phyloP scores from a whole-genome alignment of 345 rosid species.

The Eucalyptus microcorys region DNA sequence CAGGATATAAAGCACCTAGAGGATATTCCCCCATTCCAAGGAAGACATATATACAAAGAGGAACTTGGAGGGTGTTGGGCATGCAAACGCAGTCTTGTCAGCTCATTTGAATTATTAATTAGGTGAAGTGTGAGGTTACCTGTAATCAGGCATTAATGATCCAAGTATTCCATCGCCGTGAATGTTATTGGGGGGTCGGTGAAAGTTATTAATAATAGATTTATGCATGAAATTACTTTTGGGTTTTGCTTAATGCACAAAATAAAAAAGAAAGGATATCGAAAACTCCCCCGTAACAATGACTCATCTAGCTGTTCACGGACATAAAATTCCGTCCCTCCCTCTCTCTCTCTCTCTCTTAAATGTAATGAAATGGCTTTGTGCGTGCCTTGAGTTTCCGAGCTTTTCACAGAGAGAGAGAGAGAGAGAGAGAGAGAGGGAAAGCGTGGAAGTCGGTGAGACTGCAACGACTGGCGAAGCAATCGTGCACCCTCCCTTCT shows the following conservation, averaged over 20 bases:
- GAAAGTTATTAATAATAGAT: background rate
- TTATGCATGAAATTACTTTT: background rate
- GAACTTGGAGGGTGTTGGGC: rapidly evolving
- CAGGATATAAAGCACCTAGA: no score
- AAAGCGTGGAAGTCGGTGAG: background rate
- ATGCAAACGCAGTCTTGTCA: no score
- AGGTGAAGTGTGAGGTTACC: rapidly evolving
- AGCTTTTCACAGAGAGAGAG: background rate
- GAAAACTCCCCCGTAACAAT: no score
- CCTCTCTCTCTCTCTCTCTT: background rate
- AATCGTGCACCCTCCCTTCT: background rate
- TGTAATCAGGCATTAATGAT: no score
- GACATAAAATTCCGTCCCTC: background rate
- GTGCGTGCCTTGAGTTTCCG: background rate
- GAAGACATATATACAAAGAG: no score
- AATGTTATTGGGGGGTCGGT: background rate
- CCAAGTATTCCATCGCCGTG: rapidly evolving
- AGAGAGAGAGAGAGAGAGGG: background rate
- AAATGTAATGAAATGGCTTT: background rate
- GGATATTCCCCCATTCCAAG: no score
- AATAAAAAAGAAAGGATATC: background rate
- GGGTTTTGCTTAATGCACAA: background rate
- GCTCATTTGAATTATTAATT: no score
- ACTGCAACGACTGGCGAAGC: background rate
- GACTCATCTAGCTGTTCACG: no score